Conservation (phyloP, 208 protist species). For the Leishmania major region DNA sequence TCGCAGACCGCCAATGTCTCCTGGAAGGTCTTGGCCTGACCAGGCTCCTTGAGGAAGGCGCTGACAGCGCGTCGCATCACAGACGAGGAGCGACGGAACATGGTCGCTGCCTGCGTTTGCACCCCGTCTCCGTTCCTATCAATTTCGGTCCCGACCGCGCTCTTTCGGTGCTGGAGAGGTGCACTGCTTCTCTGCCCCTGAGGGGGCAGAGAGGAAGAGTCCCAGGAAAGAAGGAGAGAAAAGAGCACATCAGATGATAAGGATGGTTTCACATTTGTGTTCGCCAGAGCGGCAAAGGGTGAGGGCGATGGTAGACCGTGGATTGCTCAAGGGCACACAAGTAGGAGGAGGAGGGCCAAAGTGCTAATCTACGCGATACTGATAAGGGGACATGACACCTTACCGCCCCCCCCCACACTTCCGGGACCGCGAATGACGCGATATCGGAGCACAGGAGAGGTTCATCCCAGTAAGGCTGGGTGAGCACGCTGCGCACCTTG, state of each 20-base stretch:
- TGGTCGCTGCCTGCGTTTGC: background rate
- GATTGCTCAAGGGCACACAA: background rate
- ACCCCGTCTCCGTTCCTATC: background rate
- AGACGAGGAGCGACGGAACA: constrained; percentile 49
- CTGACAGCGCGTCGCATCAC: constrained; percentile 47
- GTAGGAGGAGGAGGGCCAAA: constrained; percentile 1
- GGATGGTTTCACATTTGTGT: background rate
- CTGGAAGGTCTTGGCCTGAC: constrained; percentile 49
- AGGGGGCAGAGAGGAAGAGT: background rate
- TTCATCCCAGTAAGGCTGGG: background rate
- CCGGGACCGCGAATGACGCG: background rate
- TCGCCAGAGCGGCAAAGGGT: background rate
- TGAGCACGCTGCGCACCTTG: background rate
- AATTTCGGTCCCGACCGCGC: background rate
- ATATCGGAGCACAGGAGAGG: background rate
- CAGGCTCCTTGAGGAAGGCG: constrained; percentile 66
- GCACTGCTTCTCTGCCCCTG: background rate
- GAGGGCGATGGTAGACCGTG: background rate
- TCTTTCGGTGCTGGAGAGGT: background rate
- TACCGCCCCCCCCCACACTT: too few species aligned
- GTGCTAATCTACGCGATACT: background rate
- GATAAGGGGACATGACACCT: background rate
- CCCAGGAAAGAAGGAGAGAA: background rate
- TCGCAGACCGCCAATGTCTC: constrained; percentile 57
- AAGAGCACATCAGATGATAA: background rate